Percentiles rank a stretch among this genome's conserved stretches.
These are phyloP conservation scores for Gillenia trifoliata DNA, from an alignment of 306 rosid species.

Conservation along the genomic window DNA sequence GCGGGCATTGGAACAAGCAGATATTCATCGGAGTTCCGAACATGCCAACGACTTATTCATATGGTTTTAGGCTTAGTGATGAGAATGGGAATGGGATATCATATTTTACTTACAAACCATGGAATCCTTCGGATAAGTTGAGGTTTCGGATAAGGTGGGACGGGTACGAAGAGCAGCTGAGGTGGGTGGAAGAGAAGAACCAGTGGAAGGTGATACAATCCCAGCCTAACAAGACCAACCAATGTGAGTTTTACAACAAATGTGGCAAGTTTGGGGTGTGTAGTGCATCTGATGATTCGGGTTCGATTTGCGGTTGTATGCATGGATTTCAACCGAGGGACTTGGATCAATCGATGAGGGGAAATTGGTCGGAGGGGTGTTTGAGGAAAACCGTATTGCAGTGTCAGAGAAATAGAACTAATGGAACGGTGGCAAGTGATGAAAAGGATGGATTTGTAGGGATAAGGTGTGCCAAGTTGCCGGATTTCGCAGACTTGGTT, in stretches of 20 bases:
- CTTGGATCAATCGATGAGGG: slow-evolving; percentile 30
- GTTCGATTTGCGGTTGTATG: slow-evolving; percentile 44
- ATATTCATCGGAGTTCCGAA: slow-evolving; percentile 44
- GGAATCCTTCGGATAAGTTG: slow-evolving; percentile 15
- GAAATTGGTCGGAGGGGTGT: slow-evolving; percentile 61
- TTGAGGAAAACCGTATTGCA: slow-evolving; percentile 39
- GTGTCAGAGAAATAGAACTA: slow-evolving; percentile 27
- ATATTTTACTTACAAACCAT: slow-evolving; percentile 30
- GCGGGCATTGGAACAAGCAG: slow-evolving; percentile 72
- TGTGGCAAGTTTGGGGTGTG: slow-evolving; percentile 71
- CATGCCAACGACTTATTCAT: slow-evolving; percentile 27
- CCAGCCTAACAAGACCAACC: slow-evolving; percentile 34
- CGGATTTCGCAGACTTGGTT: slow-evolving; percentile 53
- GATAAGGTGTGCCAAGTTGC: slow-evolving; percentile 41
- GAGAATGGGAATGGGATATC: not conserved
- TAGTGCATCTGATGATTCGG: slow-evolving; percentile 11
- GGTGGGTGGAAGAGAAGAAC: slow-evolving; percentile 33
- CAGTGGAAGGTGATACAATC: slow-evolving; percentile 33
- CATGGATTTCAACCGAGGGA: slow-evolving; percentile 43
- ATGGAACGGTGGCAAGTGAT: slow-evolving; percentile 17
- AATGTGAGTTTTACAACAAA: slow-evolving; percentile 59
- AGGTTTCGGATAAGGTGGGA: slow-evolving; percentile 60
- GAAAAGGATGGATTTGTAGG: slow-evolving; percentile 52
- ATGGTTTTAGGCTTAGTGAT: slow-evolving; percentile 44
- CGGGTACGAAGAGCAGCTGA: slow-evolving; percentile 46